A percentile compares a stretch with the other conserved stretches of the same genome.
Conservation (phyloP, 192 early-diverging fungal species). For the Coemansia sp. region DNA sequence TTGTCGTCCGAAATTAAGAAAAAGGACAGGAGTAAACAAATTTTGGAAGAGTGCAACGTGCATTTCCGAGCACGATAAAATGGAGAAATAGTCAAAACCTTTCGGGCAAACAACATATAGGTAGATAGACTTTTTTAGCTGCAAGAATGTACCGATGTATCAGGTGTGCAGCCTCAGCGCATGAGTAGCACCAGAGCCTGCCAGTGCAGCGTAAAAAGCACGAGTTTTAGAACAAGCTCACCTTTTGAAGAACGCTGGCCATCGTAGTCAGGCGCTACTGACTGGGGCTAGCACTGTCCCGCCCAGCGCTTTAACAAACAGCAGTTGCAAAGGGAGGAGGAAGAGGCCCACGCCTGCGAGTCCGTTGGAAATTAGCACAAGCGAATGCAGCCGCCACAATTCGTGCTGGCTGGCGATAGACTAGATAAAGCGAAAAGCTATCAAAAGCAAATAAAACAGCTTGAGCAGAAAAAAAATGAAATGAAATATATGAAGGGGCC, state of each 20-base stretch:
- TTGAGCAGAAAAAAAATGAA: background rate
- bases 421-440: background rate
- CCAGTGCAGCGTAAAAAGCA: background rate
- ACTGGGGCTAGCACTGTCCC: background rate
- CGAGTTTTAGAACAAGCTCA: background rate
- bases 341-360: background rate
- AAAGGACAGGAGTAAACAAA: background rate
- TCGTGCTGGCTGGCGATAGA: background rate
- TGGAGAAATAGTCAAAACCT: background rate
- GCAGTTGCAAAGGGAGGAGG: background rate
- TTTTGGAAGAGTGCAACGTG: background rate
- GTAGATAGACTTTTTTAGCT: background rate
- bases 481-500: background rate
- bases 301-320: background rate
- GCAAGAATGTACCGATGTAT: background rate
- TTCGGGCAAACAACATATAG: background rate
- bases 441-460: background rate
- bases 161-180: background rate
- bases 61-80: background rate
- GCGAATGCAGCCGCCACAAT: background rate
- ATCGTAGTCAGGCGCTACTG: background rate
- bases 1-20: background rate
- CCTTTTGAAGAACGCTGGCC: constrained; percentile 1
- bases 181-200: background rate
- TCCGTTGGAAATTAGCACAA: background rate